Conservation (phyloP, 2,329 filamentous ascomycete genomes). For the Talaromyces sp. region DNA sequence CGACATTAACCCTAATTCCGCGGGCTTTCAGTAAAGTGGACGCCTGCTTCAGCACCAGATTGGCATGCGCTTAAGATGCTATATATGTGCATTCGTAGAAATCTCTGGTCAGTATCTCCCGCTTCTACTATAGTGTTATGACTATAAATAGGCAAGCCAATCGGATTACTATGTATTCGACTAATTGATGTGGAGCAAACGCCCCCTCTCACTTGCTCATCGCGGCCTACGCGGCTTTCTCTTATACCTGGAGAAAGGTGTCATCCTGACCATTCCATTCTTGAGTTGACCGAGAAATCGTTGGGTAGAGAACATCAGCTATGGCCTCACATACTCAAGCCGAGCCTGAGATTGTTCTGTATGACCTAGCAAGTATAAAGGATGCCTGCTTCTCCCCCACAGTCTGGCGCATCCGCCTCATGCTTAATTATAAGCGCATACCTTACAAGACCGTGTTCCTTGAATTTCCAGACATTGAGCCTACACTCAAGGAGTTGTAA, state of each 20-base stretch:
- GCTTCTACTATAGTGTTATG: neutral
- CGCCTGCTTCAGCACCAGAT: neutral
- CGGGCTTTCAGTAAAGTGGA: too few relatives aligned
- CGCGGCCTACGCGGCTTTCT: neutral
- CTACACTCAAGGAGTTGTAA: slow-evolving; percentile 41
- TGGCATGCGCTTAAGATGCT: neutral
- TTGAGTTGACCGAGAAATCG: neutral
- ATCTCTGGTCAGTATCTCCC: too few relatives aligned
- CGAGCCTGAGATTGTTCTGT: slow-evolving; percentile 38
- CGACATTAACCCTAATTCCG: neutral
- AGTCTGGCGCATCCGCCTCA: slow-evolving; percentile 44
- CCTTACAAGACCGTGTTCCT: slow-evolving; percentile 42
- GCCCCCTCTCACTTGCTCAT: neutral
- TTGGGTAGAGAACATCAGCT: neutral
- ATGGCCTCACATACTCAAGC: neutral
- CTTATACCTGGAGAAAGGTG: neutral
- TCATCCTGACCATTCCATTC: neutral
- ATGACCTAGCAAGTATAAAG: slow-evolving; percentile 42
- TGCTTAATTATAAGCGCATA: slow-evolving; percentile 45
- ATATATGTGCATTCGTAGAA: neutral
- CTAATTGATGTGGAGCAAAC: neutral
- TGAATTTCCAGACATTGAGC: slow-evolving; percentile 44
- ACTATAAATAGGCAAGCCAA: neutral
- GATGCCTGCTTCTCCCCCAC: slow-evolving; percentile 42
- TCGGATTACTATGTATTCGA: neutral